Evolutionary conservation across 1,139 yeast genomes (phyloP).

Genomic region (Oligophagozyma castellii): DNA sequence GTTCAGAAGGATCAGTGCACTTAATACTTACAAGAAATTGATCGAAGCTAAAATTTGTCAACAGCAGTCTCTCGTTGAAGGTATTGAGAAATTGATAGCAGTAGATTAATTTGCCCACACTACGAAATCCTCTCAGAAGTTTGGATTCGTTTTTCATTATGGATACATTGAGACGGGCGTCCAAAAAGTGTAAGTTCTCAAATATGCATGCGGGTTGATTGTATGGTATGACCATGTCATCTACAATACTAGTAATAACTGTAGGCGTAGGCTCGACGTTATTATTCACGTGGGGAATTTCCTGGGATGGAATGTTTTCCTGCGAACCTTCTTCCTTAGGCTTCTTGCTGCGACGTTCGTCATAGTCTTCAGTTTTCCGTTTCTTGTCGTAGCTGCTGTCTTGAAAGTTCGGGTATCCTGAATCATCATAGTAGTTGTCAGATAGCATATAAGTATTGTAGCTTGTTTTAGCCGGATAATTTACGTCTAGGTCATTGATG

Average conservation of each 20-base stretch:
- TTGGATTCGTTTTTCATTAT: too few relatives aligned
- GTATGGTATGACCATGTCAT: slow-evolving; percentile 25
- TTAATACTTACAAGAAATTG: slow-evolving; percentile 19
- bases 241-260: slow-evolving; percentile 22
- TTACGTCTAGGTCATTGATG: slow-evolving; percentile 3
- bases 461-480: slow-evolving; percentile 4
- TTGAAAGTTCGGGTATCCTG: slow-evolving; percentile 4
- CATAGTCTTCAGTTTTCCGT: slow-evolving; percentile 7
- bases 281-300: slow-evolving; percentile 3
- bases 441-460: slow-evolving; percentile 4
- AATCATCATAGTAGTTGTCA: slow-evolving; percentile 6
- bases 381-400: too few relatives aligned
- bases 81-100: slow-evolving; percentile 21
- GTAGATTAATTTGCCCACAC: slow-evolving; percentile 18
- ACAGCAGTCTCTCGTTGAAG: slow-evolving; percentile 14
- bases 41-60: slow-evolving; percentile 20
- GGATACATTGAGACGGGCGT: slow-evolving; percentile 10
- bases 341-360: slow-evolving; percentile 2
- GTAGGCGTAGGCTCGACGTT: slow-evolving; percentile 7
- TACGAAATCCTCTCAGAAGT: slow-evolving; percentile 7
- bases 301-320: slow-evolving; percentile 2
- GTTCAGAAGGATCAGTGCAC: slow-evolving; percentile 17
- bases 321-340: slow-evolving; percentile 1
- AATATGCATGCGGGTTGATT: slow-evolving; percentile 14
- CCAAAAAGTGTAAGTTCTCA: slow-evolving; percentile 11